Evolutionary conservation across 306 rosid species (phyloP).

Genomic region (Trifolium pratense): DNA sequence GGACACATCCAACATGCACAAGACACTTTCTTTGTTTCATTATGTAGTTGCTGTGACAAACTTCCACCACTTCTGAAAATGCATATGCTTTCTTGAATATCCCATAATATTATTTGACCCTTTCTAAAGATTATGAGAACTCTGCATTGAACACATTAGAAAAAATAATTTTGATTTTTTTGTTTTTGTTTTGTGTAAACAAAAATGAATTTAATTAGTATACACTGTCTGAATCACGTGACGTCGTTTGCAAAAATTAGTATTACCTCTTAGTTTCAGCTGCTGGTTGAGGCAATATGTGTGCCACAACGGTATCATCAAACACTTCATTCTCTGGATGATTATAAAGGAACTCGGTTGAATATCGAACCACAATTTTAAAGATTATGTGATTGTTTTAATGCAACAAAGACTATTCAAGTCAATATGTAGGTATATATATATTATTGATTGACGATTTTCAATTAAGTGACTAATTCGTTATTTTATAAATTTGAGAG

Average conservation of each 20-base stretch:
- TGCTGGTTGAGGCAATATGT: constrained; percentile 76
- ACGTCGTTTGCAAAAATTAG: not conserved
- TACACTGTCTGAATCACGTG: not conserved
- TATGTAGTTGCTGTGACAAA: constrained; percentile 49
- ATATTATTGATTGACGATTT: too few relatives aligned
- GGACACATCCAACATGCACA: constrained; percentile 94
- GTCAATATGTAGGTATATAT: too few relatives aligned
- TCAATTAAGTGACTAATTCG: too few relatives aligned
- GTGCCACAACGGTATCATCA: constrained; percentile 52
- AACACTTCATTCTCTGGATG: constrained; percentile 61
- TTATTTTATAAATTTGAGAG: too few relatives aligned
- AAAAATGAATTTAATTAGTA: not conserved
- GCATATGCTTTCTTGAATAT: constrained; percentile 66
- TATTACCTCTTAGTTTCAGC: constrained; percentile 82
- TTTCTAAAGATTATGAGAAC: constrained; percentile 69
- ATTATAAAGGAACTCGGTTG: constrained; percentile 39
- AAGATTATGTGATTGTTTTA: too few relatives aligned
- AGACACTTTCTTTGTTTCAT: constrained; percentile 77
- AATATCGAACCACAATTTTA: too few relatives aligned
- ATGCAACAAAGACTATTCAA: too few relatives aligned
- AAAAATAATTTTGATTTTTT: not conserved
- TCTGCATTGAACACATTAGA: constrained; percentile 54
- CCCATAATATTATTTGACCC: constrained; percentile 75
- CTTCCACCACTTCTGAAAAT: constrained; percentile 68
- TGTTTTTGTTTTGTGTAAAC: not conserved